These are phyloP conservation scores for Physcomitrellopsis africana DNA, from an alignment of 225 moss, liverwort and hornwort genomes.

Conservation along the genomic window DNA sequence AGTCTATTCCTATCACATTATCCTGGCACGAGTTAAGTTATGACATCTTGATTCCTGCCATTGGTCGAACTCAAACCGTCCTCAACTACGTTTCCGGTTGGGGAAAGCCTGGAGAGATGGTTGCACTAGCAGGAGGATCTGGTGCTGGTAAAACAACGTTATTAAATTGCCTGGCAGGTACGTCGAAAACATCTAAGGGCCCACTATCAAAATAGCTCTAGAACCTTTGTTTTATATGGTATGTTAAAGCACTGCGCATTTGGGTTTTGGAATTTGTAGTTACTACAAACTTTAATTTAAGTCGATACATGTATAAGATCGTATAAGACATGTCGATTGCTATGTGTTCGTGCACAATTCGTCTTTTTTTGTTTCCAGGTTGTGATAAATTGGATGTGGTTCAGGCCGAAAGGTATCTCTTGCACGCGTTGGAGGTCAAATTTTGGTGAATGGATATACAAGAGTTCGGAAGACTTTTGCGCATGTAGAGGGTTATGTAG, in stretches of 20 bases:
- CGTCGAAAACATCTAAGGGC: slow-evolving; percentile 16
- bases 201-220: background rate
- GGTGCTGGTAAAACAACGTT: slow-evolving; percentile 80
- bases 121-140: slow-evolving; percentile 70
- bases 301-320: background rate
- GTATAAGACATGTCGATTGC: slow-evolving; percentile 14
- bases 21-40: slow-evolving; percentile 98
- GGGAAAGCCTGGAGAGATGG: slow-evolving; percentile 91
- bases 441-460: slow-evolving; percentile 86
- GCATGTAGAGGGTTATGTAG: slow-evolving; percentile 74
- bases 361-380: slow-evolving; percentile 22
- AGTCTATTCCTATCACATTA: slow-evolving; percentile 68
- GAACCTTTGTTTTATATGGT: background rate
- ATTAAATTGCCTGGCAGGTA: slow-evolving; percentile 92
- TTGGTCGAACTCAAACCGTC: slow-evolving; percentile 56
- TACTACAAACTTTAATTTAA: too few species aligned
- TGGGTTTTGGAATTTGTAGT: background rate
- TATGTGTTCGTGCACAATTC: background rate
- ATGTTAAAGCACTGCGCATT: background rate
- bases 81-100: slow-evolving; percentile 85
- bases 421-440: slow-evolving; percentile 74
- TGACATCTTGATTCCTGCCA: slow-evolving; percentile 67
- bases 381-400: slow-evolving; percentile 31
- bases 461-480: slow-evolving; percentile 61
- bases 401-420: slow-evolving; percentile 72